phyloP scores from a whole-genome alignment of 176 grass and related monocot species.

The Stipa capillata region DNA sequence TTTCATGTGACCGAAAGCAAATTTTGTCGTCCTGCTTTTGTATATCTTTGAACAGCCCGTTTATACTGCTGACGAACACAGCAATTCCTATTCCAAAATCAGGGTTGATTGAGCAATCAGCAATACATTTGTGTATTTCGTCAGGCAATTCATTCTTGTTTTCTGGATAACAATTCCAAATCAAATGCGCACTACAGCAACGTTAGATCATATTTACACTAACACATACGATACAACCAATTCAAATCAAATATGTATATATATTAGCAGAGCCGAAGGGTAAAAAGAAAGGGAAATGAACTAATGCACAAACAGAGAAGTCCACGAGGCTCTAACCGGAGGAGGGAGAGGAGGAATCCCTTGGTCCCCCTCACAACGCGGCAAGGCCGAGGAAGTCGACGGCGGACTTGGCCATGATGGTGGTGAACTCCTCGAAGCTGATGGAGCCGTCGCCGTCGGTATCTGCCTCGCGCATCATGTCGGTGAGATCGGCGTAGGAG shows the following conservation, averaged over 20 bases:
- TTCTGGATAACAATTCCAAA: background rate
- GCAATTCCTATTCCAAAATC: background rate
- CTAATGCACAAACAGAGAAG: background rate
- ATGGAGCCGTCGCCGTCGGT: constrained; percentile 54
- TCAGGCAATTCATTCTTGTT: background rate
- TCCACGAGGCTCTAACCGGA: background rate
- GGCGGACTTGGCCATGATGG: constrained; percentile 59
- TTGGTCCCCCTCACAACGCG: constrained; percentile 22
- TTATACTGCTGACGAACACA: background rate
- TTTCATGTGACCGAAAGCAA: background rate
- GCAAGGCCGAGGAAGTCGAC: constrained; percentile 61
- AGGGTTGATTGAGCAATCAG: background rate
- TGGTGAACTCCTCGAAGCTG: constrained; percentile 54
- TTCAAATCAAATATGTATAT: background rate
- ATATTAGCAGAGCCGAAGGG: background rate
- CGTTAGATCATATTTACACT: constrained; percentile 6
- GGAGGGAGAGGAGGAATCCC: background rate
- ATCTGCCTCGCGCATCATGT: constrained; percentile 63
- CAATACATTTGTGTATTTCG: background rate
- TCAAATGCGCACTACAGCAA: background rate
- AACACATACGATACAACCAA: background rate
- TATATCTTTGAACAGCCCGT: background rate
- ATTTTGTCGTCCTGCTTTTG: background rate
- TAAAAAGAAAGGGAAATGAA: background rate
- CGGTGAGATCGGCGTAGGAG: constrained; percentile 47